Base-by-base conservation (phyloP, 2,329 filamentous ascomycete genomes). In the Fragosphaeria purpurea region DNA sequence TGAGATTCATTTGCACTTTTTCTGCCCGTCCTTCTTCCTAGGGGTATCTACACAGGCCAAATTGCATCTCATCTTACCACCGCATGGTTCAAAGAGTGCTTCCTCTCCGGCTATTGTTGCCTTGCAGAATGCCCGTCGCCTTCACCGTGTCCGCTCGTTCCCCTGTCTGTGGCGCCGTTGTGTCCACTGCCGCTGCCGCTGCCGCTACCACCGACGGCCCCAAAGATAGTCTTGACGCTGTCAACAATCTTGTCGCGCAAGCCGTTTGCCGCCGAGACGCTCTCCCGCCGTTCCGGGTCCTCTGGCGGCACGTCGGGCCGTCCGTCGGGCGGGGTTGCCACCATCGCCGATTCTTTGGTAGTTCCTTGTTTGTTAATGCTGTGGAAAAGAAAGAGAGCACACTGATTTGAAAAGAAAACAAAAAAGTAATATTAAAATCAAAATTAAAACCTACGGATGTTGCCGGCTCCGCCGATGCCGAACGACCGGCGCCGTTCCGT, bases 381-480 rank as follows among this genome's bases (percentile, higher is more conserved):
- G 2, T 22, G 22, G 2, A 22, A 22, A 22, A 22, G 22, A 8
- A 7, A 5, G 11, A 37, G 4, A 37, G 7, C 2, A 37, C 35
- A 37, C 11, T 31, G 13, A 39, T 10, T 43, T 39, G 4, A 10
- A 42, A 9, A 34, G 12, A 22, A 22, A 10, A 35, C n/a, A 13
- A 31, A 37, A 45, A 5, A 37, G 9, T 9, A 35, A 32, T 35
- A 35, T 37, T 4, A 6, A 11, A 6, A 35, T 13, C 13, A 13
- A 33, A 4, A 44, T 7, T 7, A 5, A 9, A 4, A 45, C 53
- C 6, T 38, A 51, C 53, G 46, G 37, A 55, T 55, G 38, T 55
- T 55, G 10, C 53, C 53, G 8, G 53, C 53, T 8, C 53, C 51
- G 13, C 53, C 53, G 10, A 55, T 55, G 43, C 53, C 53, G 46